Base-by-base conservation (phyloP, 345 rosid genomes). In the Bruguiera gymnorhiza region DNA sequence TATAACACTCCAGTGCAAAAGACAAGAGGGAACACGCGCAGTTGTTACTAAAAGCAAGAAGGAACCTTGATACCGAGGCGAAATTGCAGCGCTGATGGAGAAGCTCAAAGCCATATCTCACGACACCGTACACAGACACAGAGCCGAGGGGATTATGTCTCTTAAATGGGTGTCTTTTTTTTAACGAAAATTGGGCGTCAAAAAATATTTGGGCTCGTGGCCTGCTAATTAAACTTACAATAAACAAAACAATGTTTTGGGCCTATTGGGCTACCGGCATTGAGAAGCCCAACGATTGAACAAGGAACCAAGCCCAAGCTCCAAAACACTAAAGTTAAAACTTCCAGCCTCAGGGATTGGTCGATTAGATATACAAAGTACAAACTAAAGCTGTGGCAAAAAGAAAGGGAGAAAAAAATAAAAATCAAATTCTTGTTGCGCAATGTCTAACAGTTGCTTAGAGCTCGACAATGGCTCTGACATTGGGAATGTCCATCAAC, bases 391-490 rank as follows among this genome's bases (percentile, higher is more conserved):
- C 34, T 31, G 34, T 31, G 34, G 6, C 34, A 31, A 31, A 1
- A 31, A 31, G 34, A 4, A 31, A 31, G 34, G 34, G 34, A 31
- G 34, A 31, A 31, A 31, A 31, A 4, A 32, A 24, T 3, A 19
- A 57, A 39, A 63, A 65, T 21, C 5, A 48, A 24, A 16, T 1
- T 37, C 20, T 18, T 21, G 30, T 53, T 59, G 36, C 76, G 37
- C 69, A 76, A 57, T 80, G 88, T 30, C 71, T 77, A 15, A 79
- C 76, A 2, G 82, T 84, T 2, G 75, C 65, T 31, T 77, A 81
- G 62, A 74, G 85, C 75, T 81, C 79, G 54, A 79, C 50, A 5
- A 78, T 67, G 16, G 69, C 85, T 61, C 80, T 79, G 69, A 84
- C 63, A 63, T 79, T 69, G 30, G 74, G 71, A 3, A 78, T 20